A percentile compares a stretch with the other conserved stretches of the same genome.
phyloP scores from a whole-genome alignment of 371 early-diverging fungal species.

The Agmasoma carcini region DNA sequence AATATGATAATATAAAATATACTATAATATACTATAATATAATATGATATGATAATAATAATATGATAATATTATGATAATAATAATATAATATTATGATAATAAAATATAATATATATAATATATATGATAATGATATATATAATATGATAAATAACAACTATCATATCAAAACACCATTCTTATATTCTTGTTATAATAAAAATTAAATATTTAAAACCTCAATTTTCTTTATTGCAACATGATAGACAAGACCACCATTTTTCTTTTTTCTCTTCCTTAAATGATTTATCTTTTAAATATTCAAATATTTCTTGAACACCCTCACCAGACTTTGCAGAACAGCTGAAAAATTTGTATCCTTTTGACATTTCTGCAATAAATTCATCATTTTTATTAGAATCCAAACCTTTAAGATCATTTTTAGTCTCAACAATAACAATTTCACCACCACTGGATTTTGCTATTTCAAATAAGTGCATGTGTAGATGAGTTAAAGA shows the following conservation, averaged over 20 bases:
- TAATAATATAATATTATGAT: too few species aligned
- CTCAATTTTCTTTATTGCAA: too few species aligned
- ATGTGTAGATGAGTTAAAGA: conserved; percentile 39
- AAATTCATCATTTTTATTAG: conserved; percentile 29
- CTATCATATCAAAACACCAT: not conserved
- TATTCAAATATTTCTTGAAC: conserved; percentile 69
- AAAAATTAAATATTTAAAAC: too few species aligned
- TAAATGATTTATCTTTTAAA: conserved; percentile 32
- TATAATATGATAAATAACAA: not conserved
- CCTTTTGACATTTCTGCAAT: conserved; percentile 72
- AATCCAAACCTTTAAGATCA: conserved; percentile 24
- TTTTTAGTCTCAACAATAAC: conserved; percentile 27
- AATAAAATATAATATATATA: not conserved
- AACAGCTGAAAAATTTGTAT: conserved; percentile 86
- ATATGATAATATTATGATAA: too few species aligned
- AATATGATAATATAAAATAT: too few species aligned
- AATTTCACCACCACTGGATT: conserved; percentile 1
- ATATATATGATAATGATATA: not conserved
- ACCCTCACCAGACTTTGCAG: conserved; percentile 77
- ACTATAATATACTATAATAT: too few species aligned
- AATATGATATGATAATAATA: too few species aligned
- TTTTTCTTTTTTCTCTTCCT: conserved; percentile 25
- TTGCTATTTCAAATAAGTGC: conserved; percentile 18
- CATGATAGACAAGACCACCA: too few species aligned
- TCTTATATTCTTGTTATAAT: too few species aligned